Evolutionary conservation across 495 filamentous ascomycete species (phyloP), one percentile per base, ranked within the genome.

Genomic region (Terfezia boudieri): DNA sequence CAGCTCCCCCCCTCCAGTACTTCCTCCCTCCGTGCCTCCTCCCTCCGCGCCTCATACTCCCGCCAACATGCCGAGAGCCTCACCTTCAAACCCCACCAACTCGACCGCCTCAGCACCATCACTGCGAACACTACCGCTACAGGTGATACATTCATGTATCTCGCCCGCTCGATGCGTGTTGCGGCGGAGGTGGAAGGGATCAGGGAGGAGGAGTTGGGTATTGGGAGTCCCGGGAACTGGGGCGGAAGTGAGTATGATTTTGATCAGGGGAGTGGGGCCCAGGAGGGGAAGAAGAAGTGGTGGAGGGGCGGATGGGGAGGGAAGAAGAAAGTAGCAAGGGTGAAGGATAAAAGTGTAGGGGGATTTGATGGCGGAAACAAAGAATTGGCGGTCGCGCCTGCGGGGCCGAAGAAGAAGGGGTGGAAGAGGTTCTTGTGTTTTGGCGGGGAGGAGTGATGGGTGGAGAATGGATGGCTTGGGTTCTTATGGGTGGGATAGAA

Each of bases 101-200:
- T 32, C 26, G 26, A 32, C 26, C 26, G 26, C 26, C 26, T 32
- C 7, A 32, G 26, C 26, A 32, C 26, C 26, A 32, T 32, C 41
- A 46, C 41, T 14, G 41, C 41, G 41, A 20, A 46, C 14, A 46
- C 41, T 14, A 46, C 41, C 14, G 41, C 41, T 20, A 46, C 41
- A 8, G 41, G 41, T 4, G 41, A 46, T 20, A 46, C 41, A 8
- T 46, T 46, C 8, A 20, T 46, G 41, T 46, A 46, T 46, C 12
- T 46, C 8, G 41, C 41, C 14, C 41, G 41, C 14, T 14, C 14
- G 4, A 46, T 51, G 50, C 14, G 50, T 6, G 12, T 12, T 51
- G 50, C 26, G 50, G 22, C 14, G 12, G 26, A 74, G 22, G 75
- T 94, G 87, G 58, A 69, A 89, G 66, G 75, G 71, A 78, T 82